phyloP scores from a whole-genome alignment of 441 rosid species.

The Croton setiger region DNA sequence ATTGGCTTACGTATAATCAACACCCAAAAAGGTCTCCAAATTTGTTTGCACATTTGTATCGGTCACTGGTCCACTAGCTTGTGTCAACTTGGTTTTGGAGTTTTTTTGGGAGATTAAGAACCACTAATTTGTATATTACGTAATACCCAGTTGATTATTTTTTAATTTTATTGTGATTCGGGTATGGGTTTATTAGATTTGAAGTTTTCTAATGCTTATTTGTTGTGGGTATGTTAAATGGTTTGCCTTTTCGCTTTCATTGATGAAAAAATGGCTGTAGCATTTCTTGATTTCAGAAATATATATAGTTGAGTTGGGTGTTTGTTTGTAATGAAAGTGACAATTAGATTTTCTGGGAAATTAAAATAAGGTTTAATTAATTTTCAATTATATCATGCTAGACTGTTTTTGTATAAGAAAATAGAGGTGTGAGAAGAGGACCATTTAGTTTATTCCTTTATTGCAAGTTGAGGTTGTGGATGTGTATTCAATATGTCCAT shows the following conservation, averaged over 20 bases:
- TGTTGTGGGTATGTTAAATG: neutral
- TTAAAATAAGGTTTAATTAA: constrained; percentile 11
- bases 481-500: constrained; percentile 31
- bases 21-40: neutral
- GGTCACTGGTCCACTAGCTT: neutral
- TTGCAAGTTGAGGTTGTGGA: constrained; percentile 52
- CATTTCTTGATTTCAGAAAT: constrained; percentile 15
- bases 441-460: constrained; percentile 28
- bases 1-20: constrained; percentile 10
- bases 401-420: constrained; percentile 22
- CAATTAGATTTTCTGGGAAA: constrained; percentile 22
- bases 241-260: constrained; percentile 10
- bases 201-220: neutral
- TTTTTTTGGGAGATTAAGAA: neutral
- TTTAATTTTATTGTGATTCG: constrained; percentile 7
- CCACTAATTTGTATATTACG: constrained; percentile 16
- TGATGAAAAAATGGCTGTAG: constrained; percentile 27
- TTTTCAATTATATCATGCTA: constrained; percentile 29
- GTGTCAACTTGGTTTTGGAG: constrained; percentile 8
- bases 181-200: constrained; percentile 16
- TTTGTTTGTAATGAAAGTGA: constrained; percentile 31
- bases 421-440: constrained; percentile 23
- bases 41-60: constrained; percentile 17
- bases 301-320: constrained; percentile 5
- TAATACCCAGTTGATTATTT: constrained; percentile 17